phyloP scores from a whole-genome alignment of 805 yeast species.

The Wickerhamomyces tratensis region DNA sequence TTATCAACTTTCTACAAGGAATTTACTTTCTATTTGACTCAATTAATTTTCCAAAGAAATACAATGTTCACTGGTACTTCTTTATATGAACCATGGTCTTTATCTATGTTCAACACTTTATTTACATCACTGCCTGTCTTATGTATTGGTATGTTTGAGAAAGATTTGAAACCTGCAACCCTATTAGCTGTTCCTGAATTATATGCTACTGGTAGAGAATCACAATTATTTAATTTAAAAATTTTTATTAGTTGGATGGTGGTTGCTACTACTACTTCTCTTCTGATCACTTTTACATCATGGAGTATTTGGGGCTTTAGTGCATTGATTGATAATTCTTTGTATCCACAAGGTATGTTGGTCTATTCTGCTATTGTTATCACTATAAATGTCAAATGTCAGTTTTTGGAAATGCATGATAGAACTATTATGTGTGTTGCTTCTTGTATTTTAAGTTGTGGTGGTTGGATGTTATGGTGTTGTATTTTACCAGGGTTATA shows the following conservation, averaged over 20 bases:
- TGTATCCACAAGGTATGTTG: slow-evolving; percentile 76
- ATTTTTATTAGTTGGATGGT: slow-evolving; percentile 73
- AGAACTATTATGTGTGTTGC: slow-evolving; percentile 59
- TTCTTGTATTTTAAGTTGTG: slow-evolving; percentile 59
- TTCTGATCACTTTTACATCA: slow-evolving; percentile 57
- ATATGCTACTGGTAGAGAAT: slow-evolving; percentile 66
- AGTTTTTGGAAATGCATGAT: slow-evolving; percentile 71
- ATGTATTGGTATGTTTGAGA: slow-evolving; percentile 91
- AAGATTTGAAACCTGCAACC: slow-evolving; percentile 82
- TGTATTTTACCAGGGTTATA: slow-evolving; percentile 66
- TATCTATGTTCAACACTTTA: slow-evolving; percentile 93
- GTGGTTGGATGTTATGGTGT: slow-evolving; percentile 86
- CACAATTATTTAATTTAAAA: slow-evolving; percentile 61
- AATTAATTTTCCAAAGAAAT: slow-evolving; percentile 76
- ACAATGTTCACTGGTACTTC: slow-evolving; percentile 91
- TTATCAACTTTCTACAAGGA: slow-evolving; percentile 94
- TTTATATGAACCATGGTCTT: slow-evolving; percentile 89
- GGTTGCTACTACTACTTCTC: slow-evolving; percentile 64
- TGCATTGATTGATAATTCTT: slow-evolving; percentile 60
- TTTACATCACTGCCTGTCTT: slow-evolving; percentile 90
- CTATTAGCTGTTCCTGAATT: slow-evolving; percentile 87
- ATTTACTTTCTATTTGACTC: slow-evolving; percentile 79
- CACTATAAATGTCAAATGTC: slow-evolving; percentile 69
- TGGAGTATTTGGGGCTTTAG: slow-evolving; percentile 63
- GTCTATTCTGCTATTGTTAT: slow-evolving; percentile 64